Conservation (phyloP, 495 filamentous ascomycete genomes). For the Lepraria neglecta region DNA sequence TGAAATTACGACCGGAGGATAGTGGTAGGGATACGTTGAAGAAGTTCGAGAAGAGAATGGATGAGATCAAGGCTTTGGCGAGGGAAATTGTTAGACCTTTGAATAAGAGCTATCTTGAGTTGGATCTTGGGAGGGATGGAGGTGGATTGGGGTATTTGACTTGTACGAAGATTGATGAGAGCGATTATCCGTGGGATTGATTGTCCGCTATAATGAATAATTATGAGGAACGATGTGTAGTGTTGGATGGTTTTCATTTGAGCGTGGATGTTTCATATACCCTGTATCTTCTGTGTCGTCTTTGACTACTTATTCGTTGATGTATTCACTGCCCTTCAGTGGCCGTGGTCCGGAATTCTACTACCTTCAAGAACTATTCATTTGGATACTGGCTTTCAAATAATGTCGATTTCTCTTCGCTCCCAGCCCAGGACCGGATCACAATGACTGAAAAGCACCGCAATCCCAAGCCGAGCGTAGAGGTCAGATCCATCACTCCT, state of each 20-base stretch:
- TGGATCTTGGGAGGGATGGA: slow-evolving; percentile 53
- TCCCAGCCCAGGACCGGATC: not conserved
- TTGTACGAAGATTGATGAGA: slow-evolving; percentile 68
- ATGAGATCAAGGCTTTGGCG: slow-evolving; percentile 78
- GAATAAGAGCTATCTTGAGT: slow-evolving; percentile 74
- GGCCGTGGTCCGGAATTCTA: too few relatives aligned
- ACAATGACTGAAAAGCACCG: not conserved
- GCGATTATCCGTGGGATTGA: slow-evolving; percentile 70
- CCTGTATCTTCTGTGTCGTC: not conserved
- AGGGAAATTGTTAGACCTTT: slow-evolving; percentile 77
- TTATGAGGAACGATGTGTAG: not conserved
- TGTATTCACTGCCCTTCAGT: not conserved
- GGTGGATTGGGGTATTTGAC: slow-evolving; percentile 58
- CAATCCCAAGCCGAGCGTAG: not conserved
- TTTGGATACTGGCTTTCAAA: not conserved
- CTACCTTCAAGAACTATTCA: not conserved
- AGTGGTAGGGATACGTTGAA: slow-evolving; percentile 72
- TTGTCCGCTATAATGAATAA: not conserved
- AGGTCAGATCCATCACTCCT: too few relatives aligned
- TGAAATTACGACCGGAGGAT: slow-evolving; percentile 60
- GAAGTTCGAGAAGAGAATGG: slow-evolving; percentile 75
- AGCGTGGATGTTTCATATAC: slow-evolving; percentile 8
- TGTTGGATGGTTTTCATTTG: not conserved
- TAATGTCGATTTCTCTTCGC: not conserved
- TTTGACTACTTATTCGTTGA: not conserved